Evolutionary conservation across 495 filamentous ascomycete genomes (phyloP), one percentile per base, ranked within the genome.

Genomic region (Podospora didyma): DNA sequence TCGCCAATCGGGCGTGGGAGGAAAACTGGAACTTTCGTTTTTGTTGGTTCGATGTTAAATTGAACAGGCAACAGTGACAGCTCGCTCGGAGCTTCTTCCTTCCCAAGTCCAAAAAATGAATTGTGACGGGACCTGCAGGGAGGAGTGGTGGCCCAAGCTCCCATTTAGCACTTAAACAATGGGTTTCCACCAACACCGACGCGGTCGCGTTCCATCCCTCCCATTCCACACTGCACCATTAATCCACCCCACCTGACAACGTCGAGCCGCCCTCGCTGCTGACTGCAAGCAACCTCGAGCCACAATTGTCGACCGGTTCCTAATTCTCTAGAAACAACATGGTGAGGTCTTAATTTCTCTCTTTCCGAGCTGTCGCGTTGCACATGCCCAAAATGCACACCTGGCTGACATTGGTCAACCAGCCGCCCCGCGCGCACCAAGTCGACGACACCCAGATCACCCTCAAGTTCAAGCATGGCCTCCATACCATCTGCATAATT

Each of bases 381-480:
- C n/a, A 45, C n/a, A 22, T 16, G 11, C 35, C 22, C 12, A 23
- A 45, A 5, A 7, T 37, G 35, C 14, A 28, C 26, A 14, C 31
- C 19, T 31, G 7, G 37, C n/a, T 23, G 16, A 16, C 34, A 14
- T 42, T 21, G 51, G 23, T 34, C 44, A 22, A 1, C 31, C 51
- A 57, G 46, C 56, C 63, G 19, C 59, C 35, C 54, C 41, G 39
- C 39, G 19, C 28, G 20, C 6, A 42, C 16, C 20, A 34, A 51
- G 49, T 58, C 56, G 61, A 75, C 57, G 66, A 73, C 51, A 59
- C 68, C 17, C 75, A 82, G 26, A 75, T 82, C 71, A 90, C 89
- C 11, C 69, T 96, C 37, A 82, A 87, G 23, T 83, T 96, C 69
- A 96, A 96, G 63, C 77, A 88, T 71, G 84, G 88, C 70, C 87